Conservation (phyloP, 2,329 filamentous ascomycete genomes). For the Seiridium cupressi region DNA sequence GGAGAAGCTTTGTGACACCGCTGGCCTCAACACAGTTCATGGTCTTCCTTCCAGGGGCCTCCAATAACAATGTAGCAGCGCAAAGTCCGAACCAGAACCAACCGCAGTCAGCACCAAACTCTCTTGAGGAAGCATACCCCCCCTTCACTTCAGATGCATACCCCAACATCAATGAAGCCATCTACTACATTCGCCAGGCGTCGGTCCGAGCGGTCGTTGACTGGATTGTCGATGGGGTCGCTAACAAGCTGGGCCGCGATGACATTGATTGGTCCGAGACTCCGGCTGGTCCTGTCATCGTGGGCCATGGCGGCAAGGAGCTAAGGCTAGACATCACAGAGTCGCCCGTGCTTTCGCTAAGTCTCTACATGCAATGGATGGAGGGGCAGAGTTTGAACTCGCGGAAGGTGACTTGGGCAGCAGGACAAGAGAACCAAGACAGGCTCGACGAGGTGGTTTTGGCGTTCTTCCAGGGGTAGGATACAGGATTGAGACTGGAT, state of each 20-base stretch:
- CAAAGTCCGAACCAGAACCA: background rate
- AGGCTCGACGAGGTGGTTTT: conserved; percentile 7
- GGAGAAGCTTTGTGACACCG: conserved; percentile 42
- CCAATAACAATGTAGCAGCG: background rate
- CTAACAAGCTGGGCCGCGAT: conserved; percentile 13
- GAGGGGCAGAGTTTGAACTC: background rate
- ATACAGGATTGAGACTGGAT: background rate
- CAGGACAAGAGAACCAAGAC: background rate
- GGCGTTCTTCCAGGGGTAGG: background rate
- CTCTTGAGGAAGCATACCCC: conserved; percentile 37
- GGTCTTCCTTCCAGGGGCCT: conserved; percentile 23
- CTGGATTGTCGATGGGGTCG: conserved; percentile 13
- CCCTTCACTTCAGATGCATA: conserved; percentile 40
- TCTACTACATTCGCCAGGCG: conserved; percentile 44
- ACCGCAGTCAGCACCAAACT: conserved; percentile 16
- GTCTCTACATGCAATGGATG: background rate
- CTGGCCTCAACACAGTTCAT: conserved; percentile 44
- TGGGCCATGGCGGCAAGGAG: conserved; percentile 13
- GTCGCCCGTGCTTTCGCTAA: background rate
- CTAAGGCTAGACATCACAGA: conserved; percentile 15
- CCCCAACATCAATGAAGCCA: conserved; percentile 39
- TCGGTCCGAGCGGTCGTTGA: conserved; percentile 28
- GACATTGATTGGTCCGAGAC: conserved; percentile 22
- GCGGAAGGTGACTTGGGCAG: background rate
- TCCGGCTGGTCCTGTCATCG: conserved; percentile 19